Evolutionary conservation across 2,329 filamentous ascomycete genomes (phyloP), one percentile per base, ranked within the genome.

Genomic region (Cladophialophora immunda): DNA sequence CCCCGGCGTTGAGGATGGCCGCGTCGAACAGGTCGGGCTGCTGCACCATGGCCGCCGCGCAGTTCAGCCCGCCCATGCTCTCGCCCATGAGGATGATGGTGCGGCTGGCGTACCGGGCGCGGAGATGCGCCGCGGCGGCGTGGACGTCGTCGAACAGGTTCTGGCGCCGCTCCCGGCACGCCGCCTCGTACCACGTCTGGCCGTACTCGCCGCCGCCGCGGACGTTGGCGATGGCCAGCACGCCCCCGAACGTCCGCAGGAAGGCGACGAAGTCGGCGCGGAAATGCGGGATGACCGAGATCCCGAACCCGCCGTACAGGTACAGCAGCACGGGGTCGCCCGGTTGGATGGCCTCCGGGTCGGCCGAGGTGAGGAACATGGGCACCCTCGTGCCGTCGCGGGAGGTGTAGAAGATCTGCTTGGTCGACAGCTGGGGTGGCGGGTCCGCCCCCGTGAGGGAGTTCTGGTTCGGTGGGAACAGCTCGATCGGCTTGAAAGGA

Each of bases 81-180:
- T 64, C 61, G 61, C 61, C 61, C 61, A 64, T 64, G 38, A 58
- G 61, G 32, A 64, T 64, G 53, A 64, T 34, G 7, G 45, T 64
- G 27, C 53, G 54, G 13, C 17, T 17, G 30, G 17, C 19, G 32
- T 19, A 41, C 8, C 17, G 15, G n/a, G 38, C 15, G 22, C 34
- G 50, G 30, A 56, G 22, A 8, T 41, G 36, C 36, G 6, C 9
- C 7, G 52, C 60, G 30, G 50, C 60, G 22, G 30, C 9, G 4
- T 41, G 3, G 25, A 62, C 27, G 27, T 62, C 60, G 60, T 62
- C 60, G 32, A 62, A 55, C 13, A 58, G 38, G 15, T 22, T 19
- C 41, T 57, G 62, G 13, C 54, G 53, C 9, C 27, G 19, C 13
- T 32, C 11, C 25, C n/a, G 11, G 32, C 19, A 25, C 11, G 54